Conservation (phyloP, 352 stramenopile species). For the Salisapilia sapeloensis region DNA sequence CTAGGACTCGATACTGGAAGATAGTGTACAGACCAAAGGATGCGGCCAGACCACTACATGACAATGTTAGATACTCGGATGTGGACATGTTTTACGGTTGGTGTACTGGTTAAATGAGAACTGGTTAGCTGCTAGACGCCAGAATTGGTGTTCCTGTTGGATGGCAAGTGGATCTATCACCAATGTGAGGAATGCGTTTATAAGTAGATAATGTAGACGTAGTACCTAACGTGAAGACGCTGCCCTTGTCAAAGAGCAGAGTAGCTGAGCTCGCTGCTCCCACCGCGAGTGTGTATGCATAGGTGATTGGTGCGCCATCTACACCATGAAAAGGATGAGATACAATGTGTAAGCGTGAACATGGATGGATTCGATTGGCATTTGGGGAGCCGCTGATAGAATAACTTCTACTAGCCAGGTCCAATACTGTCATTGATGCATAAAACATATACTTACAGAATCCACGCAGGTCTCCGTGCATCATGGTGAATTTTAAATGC, state of each 20-base stretch:
- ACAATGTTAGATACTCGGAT: conserved; percentile 2
- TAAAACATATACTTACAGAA: conserved; percentile 46
- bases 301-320: conserved; percentile 71
- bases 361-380: not conserved
- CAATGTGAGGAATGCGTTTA: not conserved
- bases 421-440: too few relatives aligned
- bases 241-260: conserved; percentile 39
- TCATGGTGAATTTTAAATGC: conserved; percentile 4
- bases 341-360: not conserved
- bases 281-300: conserved; percentile 49
- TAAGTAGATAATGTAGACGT: not conserved
- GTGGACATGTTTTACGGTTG: too few relatives aligned
- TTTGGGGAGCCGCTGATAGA: not conserved
- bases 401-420: too few relatives aligned
- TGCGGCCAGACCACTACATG: conserved; percentile 41
- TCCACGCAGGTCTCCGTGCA: conserved; percentile 62
- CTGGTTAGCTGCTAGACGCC: conserved; percentile 49
- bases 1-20: conserved; percentile 73
- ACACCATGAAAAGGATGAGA: conserved; percentile 1
- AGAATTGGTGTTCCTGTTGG: conserved; percentile 36
- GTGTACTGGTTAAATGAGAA: conserved; percentile 57
- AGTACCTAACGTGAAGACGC: conserved; percentile 25
- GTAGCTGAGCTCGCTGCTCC: conserved; percentile 46
- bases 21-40: conserved; percentile 70
- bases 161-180: conserved; percentile 34